A percentile compares a stretch with the other conserved stretches of the same genome.
phyloP scores from a whole-genome alignment of 75 land plant genomes.

The Picea glauca region DNA sequence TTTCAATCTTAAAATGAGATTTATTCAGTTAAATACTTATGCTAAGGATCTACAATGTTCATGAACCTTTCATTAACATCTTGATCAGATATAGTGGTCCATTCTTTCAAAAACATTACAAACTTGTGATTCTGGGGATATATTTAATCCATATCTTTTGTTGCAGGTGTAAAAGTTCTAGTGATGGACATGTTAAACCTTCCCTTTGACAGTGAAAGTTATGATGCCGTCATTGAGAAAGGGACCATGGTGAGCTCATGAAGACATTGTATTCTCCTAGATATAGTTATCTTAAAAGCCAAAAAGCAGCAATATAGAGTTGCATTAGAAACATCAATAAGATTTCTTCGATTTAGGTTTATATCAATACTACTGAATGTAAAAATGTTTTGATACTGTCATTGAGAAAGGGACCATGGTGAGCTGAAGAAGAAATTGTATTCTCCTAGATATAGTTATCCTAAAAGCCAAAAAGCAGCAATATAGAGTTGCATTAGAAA shows the following conservation, averaged over 20 bases:
- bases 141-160: background rate
- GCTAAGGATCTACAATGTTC: background rate
- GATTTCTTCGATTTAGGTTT: background rate
- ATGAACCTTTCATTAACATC: background rate
- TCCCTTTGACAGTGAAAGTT: constrained; percentile 59
- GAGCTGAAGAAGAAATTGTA: constrained; percentile 2
- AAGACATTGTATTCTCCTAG: background rate
- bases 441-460: background rate
- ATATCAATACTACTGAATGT: background rate
- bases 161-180: constrained; percentile 53
- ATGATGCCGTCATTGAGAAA: constrained; percentile 92
- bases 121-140: background rate
- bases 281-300: background rate
- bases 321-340: background rate
- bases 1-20: background rate
- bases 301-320: background rate
- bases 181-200: constrained; percentile 85
- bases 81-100: background rate
- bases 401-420: constrained; percentile 96
- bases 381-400: constrained; percentile 62
- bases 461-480: background rate
- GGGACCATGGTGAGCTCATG: constrained; percentile 70
- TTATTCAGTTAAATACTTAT: background rate
- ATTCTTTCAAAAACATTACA: background rate
- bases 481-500: background rate